These are phyloP conservation scores for Daldinia bambusicola DNA, from an alignment of 495 filamentous ascomycete genomes.

Conservation along the genomic window DNA sequence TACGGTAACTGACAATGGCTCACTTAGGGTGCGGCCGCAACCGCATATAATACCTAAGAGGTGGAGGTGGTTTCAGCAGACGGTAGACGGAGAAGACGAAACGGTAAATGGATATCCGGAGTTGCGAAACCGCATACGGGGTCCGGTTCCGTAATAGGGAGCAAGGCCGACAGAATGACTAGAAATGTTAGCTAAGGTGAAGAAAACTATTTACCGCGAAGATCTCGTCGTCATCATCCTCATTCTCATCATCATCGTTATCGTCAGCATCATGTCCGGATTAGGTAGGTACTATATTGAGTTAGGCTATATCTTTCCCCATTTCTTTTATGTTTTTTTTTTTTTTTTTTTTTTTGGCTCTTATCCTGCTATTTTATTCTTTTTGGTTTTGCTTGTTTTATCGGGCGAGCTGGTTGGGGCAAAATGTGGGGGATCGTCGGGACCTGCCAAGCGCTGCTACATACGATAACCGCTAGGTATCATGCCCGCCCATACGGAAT, in stretches of 20 bases:
- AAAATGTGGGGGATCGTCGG: conserved; percentile 34
- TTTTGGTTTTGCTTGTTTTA: conserved; percentile 1
- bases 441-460: conserved; percentile 5
- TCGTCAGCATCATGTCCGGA: conserved; percentile 9
- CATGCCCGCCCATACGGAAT: no score
- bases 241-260: background rate
- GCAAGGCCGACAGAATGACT: conserved; percentile 1
- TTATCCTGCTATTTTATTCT: no score
- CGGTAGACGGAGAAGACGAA: background rate
- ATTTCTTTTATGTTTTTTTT: background rate
- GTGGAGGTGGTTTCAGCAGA: background rate
- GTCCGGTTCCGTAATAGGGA: background rate
- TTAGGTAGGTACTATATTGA: conserved; percentile 19
- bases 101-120: conserved; percentile 3
- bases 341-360: conserved; percentile 3
- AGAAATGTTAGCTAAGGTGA: no score
- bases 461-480: background rate
- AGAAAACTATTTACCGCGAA: background rate
- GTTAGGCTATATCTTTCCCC: background rate
- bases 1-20: background rate
- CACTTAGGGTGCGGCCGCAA: background rate
- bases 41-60: background rate
- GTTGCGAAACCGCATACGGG: conserved; percentile 10
- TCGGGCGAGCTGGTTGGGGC: conserved; percentile 2
- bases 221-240: conserved; percentile 11